Conservation (phyloP, 257 asterid genomes). For the Solanum chilense region DNA sequence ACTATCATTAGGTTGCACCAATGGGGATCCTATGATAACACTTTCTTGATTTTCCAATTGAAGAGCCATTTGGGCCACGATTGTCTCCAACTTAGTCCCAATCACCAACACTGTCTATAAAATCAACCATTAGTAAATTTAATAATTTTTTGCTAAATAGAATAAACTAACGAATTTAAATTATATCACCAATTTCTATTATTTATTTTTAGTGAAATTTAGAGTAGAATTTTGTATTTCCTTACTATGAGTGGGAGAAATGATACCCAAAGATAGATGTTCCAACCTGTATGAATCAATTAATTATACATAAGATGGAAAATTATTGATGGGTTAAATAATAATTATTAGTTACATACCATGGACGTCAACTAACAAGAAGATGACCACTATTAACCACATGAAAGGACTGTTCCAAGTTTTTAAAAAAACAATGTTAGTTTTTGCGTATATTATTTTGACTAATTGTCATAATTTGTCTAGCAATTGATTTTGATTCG, state of each 20-base stretch:
- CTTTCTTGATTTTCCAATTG: conserved; percentile 21
- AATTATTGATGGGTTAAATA: not conserved
- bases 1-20: conserved; percentile 50
- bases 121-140: not conserved
- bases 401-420: conserved; percentile 50
- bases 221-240: not conserved
- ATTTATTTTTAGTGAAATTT: too few species aligned
- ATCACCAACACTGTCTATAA: conserved; percentile 43
- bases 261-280: conserved; percentile 65
- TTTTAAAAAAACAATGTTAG: not conserved
- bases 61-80: conserved; percentile 66
- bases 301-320: not conserved
- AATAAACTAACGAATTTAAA: not conserved
- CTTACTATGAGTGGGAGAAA: conserved; percentile 59
- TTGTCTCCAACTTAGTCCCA: conserved; percentile 60
- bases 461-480: not conserved
- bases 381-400: conserved; percentile 69
- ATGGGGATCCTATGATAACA: conserved; percentile 52
- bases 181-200: not conserved
- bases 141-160: not conserved
- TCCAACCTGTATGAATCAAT: conserved; percentile 50
- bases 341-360: conserved; percentile 24
- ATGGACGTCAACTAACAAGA: conserved; percentile 69
- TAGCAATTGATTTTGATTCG: not conserved
- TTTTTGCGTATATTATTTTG: not conserved